Evolutionary conservation across 2,329 filamentous ascomycete genomes (phyloP), one percentile per base, ranked within the genome.

Genomic region (Pseudogymnoascus sp.): DNA sequence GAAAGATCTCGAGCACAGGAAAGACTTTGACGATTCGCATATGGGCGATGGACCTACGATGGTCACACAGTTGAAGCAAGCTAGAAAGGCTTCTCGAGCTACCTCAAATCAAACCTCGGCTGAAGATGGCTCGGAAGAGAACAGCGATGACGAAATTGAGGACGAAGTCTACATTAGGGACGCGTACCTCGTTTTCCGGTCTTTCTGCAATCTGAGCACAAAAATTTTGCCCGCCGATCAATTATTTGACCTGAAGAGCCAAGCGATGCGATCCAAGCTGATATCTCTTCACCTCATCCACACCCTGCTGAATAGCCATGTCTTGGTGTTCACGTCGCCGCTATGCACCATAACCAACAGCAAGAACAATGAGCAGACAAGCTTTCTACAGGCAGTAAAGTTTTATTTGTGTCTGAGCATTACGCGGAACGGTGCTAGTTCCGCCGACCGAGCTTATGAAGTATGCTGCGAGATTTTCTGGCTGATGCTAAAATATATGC

Each of bases 81-180:
- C 63, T 8, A 66, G 65, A 57, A 75, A 70, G 68, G 69, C 72
- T 57, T 71, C 73, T 41, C 74, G 71, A 66, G 82, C 82, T 4
- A 70, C 76, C 5, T 82, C 81, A 10, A 81, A 79, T 38, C 78
- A 82, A 62, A 79, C 79, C 7, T 75, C 78, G 1, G 75, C 76
- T 3, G 85, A 88, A 59, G 76, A 78, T 60, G 74, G 76, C 13
- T 70, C 73, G 1, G 77, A 82, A 30, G 83, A 88, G 60, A 72
- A 79, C 5, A 70, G 80, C 21, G 84, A 90, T 60, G 74, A 84
- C 18, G 85, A 87, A 59, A 79, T 80, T 26, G 91, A 96, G 70
- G 94, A 99, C 69, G 94, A 99, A 71, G 90, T 97, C 18, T 97
- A 95, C 71, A 91, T 97, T 67, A 89, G 94, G 67, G 94, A 99